phyloP scores from a whole-genome alignment of 306 rosid genomes.

The Coriaria nepalensis region DNA sequence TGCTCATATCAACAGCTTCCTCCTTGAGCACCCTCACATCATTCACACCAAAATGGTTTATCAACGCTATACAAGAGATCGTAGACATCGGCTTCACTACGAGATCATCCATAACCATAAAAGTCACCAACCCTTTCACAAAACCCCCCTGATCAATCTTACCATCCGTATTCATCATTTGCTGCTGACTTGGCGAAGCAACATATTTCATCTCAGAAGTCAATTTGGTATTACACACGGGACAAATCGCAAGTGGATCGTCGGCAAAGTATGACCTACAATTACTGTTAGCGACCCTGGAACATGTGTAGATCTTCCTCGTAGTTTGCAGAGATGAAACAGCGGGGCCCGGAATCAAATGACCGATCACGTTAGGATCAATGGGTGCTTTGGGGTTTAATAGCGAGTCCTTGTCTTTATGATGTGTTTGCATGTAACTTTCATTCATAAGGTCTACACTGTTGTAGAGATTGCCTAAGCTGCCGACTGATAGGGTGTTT shows the following conservation, averaged over 20 bases:
- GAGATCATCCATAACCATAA: conserved; percentile 28
- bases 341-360: too few species aligned
- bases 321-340: background rate
- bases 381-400: background rate
- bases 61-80: background rate
- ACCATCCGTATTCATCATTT: background rate
- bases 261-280: background rate
- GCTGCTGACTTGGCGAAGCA: background rate
- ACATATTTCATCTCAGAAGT: background rate
- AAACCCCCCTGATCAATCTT: conserved; percentile 5
- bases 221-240: background rate
- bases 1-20: conserved; percentile 8
- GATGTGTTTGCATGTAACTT: background rate
- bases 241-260: conserved; percentile 11
- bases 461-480: background rate
- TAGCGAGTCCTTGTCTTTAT: conserved; percentile 1
- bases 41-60: conserved; percentile 10
- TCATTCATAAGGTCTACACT: conserved; percentile 3
- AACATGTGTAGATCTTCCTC: background rate
- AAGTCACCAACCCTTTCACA: conserved; percentile 18
- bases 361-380: too few species aligned
- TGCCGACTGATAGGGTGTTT: conserved; percentile 1
- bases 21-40: conserved; percentile 17
- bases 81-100: conserved; percentile 22
- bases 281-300: background rate